These are phyloP conservation scores for Solanum clarkiae DNA, from an alignment of 257 asterid genomes.

Conservation along the genomic window DNA sequence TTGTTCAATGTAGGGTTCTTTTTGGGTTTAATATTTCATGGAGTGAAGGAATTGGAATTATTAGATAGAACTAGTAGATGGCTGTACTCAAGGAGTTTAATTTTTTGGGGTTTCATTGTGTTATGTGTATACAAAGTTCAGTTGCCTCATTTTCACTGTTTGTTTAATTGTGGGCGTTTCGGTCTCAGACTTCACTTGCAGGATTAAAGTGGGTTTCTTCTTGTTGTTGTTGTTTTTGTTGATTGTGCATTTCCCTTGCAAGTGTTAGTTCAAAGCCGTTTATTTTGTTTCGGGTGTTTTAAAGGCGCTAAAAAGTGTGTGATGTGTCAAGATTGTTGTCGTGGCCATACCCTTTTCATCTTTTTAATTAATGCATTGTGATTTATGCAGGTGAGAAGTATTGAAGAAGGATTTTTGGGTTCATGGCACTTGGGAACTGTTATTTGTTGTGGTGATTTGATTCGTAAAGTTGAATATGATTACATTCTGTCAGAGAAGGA, in stretches of 20 bases:
- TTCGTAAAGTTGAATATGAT: conserved; percentile 42
- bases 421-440: conserved; percentile 48
- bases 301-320: background rate
- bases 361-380: background rate
- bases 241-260: background rate
- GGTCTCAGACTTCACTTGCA: background rate
- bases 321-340: background rate
- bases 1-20: conserved; percentile 26
- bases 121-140: conserved; percentile 9
- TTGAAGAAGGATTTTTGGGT: conserved; percentile 23
- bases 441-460: conserved; percentile 3
- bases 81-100: background rate
- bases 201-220: background rate
- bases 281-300: background rate
- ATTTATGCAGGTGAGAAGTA: conserved; percentile 25
- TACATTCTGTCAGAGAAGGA: conserved; percentile 40
- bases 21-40: conserved; percentile 4
- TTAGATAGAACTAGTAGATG: background rate
- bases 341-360: background rate
- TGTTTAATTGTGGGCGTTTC: background rate
- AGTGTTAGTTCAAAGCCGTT: background rate
- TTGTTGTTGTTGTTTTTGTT: background rate
- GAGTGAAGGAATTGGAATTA: background rate
- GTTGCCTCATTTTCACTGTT: background rate
- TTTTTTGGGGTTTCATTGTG: conserved; percentile 5